Evolutionary conservation across 768 basidiomycete species (phyloP).

Genomic region (Lyophyllum decastes): DNA sequence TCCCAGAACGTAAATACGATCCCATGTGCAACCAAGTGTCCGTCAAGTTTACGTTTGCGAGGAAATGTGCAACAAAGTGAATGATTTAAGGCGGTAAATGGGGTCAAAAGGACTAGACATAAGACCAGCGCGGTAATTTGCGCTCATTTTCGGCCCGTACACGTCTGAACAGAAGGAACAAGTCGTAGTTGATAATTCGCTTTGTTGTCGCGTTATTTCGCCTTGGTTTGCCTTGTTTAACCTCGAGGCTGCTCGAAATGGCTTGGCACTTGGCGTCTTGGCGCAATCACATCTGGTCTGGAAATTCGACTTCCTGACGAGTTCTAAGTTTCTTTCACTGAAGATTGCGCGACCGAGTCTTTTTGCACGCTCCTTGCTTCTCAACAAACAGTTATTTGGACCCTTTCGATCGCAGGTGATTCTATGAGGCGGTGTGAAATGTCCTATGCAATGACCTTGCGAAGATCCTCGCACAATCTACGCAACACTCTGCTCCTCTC

Average conservation of each 20-base stretch:
- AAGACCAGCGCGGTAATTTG: neutral
- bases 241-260: neutral
- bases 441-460: no score
- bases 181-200: neutral
- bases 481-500: neutral
- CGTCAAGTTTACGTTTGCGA: neutral
- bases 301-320: neutral
- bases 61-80: neutral
- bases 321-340: neutral
- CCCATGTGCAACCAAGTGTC: neutral
- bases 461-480: neutral
- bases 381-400: neutral
- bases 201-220: conserved; percentile 8
- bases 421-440: no score
- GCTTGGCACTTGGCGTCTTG: conserved; percentile 1
- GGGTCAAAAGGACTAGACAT: neutral
- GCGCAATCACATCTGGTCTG: neutral
- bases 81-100: neutral
- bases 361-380: neutral
- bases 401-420: neutral
- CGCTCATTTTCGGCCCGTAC: neutral
- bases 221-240: conserved; percentile 6
- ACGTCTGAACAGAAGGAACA: neutral
- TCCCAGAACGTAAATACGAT: conserved; percentile 4
- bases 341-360: neutral